Base-by-base conservation (phyloP, 225 moss, liverwort and hornwort species). In the Ulota crispa region DNA sequence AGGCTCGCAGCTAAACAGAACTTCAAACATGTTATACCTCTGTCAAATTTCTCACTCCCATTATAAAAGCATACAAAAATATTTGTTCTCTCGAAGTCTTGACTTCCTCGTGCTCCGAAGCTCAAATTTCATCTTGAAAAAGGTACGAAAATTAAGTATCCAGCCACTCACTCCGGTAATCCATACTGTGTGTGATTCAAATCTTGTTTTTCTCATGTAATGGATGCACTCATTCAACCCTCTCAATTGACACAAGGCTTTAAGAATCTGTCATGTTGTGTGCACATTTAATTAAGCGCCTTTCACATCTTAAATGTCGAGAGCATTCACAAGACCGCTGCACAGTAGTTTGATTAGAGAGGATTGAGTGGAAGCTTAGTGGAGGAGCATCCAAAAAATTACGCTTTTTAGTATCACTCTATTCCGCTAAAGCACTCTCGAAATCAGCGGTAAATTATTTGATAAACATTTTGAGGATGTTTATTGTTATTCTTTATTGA, bases 231-330 rank as follows among this genome's bases (percentile, higher is more conserved):
- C 8, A 65, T 19, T 64, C 32, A 13, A 60, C 27, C 4, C 26
- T 60, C 24, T 57, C 57, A 3, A 57, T 24, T 6, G 27, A 60
- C 60, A 60, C 14, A 27, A 27, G 5, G 4, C 27, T 73, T 10
- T 9, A 23, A 18, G 26, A 73, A 39, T 26, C 37, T 37, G 19
- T 57, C 10, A 6, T 10, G 3, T 5, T 9, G 15, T 36, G 0
- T 10, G 7, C 4, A 1, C 23, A 54, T 13, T 4, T 14, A 0
- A 19, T 7, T 1, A 8, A 0, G 21, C 14, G 1, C 6, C 9
- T 34, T 34, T 53, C 56, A 56, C n/a, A 56, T 56, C 10, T 34
- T n/a, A 54, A 23, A 0, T 47, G 31, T 18, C 5, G 28, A 70
- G 26, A 19, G 71, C 53, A 23, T 32, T 13, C 7, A 72, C 21